Conservation (phyloP, 2,329 filamentous ascomycete species). For the Calycina marina region DNA sequence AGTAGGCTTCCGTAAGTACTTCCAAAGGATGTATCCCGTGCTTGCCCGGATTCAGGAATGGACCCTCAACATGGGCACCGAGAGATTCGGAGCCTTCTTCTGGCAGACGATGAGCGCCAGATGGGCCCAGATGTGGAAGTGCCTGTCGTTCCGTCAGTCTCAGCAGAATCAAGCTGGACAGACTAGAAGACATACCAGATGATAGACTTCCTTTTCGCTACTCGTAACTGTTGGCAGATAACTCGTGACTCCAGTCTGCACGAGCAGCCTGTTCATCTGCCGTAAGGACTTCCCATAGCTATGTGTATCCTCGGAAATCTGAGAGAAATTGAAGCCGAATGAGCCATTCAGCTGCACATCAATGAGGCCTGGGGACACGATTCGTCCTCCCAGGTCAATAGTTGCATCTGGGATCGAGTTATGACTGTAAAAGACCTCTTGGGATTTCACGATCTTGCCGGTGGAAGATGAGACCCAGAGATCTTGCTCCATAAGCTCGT, state of each 20-base stretch:
- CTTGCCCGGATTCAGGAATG: constrained; percentile 69
- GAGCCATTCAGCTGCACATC: constrained; percentile 87
- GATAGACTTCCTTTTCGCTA: constrained; percentile 68
- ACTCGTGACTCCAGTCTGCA: constrained; percentile 72
- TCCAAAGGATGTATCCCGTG: constrained; percentile 74
- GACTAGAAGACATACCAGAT: constrained; percentile 36
- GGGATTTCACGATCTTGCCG: constrained; percentile 67
- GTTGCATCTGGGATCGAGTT: constrained; percentile 55
- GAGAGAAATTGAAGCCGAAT: constrained; percentile 85
- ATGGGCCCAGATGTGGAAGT: constrained; percentile 65
- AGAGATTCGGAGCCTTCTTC: constrained; percentile 70
- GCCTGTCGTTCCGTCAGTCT: constrained; percentile 28
- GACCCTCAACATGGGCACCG: constrained; percentile 82
- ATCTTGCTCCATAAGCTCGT: constrained; percentile 55
- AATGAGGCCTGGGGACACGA: constrained; percentile 74
- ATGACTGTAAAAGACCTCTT: constrained; percentile 53
- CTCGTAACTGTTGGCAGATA: constrained; percentile 80
- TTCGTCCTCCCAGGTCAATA: constrained; percentile 69
- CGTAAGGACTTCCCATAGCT: constrained; percentile 60
- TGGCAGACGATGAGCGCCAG: constrained; percentile 42
- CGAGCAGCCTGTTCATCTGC: constrained; percentile 55
- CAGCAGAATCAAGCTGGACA: not conserved
- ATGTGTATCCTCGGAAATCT: constrained; percentile 50
- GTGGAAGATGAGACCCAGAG: constrained; percentile 77
- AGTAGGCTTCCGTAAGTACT: constrained; percentile 51